Percentiles rank a stretch among this genome's conserved stretches.
These are phyloP conservation scores for Gynostemma pentaphyllum DNA, from an alignment of 306 rosid genomes.

Conservation along the genomic window DNA sequence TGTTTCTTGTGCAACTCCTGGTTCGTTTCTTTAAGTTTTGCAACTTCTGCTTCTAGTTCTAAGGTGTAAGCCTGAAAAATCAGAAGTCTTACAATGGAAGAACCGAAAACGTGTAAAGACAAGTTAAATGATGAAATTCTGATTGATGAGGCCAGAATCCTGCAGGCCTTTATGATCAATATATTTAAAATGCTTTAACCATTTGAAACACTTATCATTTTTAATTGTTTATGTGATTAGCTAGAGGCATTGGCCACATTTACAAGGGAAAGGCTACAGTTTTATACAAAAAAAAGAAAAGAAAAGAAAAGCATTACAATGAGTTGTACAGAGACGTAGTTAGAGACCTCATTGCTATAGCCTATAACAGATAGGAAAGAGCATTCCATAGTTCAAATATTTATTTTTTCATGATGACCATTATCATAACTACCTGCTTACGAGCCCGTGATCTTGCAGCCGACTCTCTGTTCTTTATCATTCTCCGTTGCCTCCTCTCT, in stretches of 20 bases:
- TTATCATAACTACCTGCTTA: constrained; percentile 54
- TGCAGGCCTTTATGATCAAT: background rate
- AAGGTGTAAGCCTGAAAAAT: constrained; percentile 73
- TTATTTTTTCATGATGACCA: background rate
- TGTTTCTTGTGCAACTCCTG: constrained; percentile 62
- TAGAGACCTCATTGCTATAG: too few relatives aligned
- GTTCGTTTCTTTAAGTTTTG: constrained; percentile 61
- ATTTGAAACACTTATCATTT: background rate
- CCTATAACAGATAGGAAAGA: background rate
- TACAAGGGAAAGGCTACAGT: background rate
- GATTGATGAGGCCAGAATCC: background rate
- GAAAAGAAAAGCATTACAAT: too few relatives aligned
- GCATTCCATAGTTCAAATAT: background rate
- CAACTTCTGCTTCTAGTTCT: constrained; percentile 85
- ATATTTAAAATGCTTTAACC: background rate
- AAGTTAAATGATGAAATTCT: background rate
- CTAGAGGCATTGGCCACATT: background rate
- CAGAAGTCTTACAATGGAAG: background rate
- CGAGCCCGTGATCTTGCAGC: constrained; percentile 99
- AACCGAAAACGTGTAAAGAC: background rate
- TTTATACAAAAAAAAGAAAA: background rate
- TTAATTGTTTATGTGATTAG: background rate
- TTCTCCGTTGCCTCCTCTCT: constrained; percentile 91
- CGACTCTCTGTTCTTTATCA: constrained; percentile 94
- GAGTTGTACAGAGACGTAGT: too few relatives aligned